Base-by-base conservation (phyloP, 176 grass and related monocot species). In the Saccharum spontaneum region DNA sequence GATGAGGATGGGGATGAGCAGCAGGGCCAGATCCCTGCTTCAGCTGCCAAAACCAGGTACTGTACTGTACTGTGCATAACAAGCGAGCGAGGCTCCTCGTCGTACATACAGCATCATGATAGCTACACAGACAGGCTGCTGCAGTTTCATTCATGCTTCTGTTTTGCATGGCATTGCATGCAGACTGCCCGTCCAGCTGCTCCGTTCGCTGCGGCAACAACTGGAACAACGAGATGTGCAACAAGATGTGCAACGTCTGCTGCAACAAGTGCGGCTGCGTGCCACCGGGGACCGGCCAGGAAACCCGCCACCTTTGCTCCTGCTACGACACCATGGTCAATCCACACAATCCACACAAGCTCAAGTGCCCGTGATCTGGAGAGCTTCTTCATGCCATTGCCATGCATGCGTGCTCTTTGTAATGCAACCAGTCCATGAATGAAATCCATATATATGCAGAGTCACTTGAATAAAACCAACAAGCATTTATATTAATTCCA, bases 171-270 rank as follows among this genome's bases (percentile, higher is more conserved):
- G n/a, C n/a, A n/a, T n/a, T 22, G 57, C 22, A 1, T 28, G 45
- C 73, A 94, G 92, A 97, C 39, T 97, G 95, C 75, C 68, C 50
- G 11, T 44, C 74, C 5, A 39, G 57, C 41, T 97, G 95, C 90
- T 4, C 4, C 15, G 83, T 45, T 12, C 86, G 90, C 22, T 97
- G 95, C 88, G n/a, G 71, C 74, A 83, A 61, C 63, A 94, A 89
- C 73, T 97, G 95, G 95, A 92, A 82, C 71, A 89, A 87, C 1
- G 82, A 97, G 84, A 94, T 97, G 95, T 97, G 95, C 90, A 84
- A 72, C 55, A 82, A 97, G 39, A 85, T 90, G 92, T 97, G 94
- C 73, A 91, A 89, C 7, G 74, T 79, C 20, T 97, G 95, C 90
- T 97, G 95, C 86, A 38, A 18, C 11, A 86, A 80, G 40, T 97